Percentiles rank a stretch among this genome's conserved stretches.
phyloP scores from a whole-genome alignment of 805 yeast genomes.

The Scheffersomyces stipitis region DNA sequence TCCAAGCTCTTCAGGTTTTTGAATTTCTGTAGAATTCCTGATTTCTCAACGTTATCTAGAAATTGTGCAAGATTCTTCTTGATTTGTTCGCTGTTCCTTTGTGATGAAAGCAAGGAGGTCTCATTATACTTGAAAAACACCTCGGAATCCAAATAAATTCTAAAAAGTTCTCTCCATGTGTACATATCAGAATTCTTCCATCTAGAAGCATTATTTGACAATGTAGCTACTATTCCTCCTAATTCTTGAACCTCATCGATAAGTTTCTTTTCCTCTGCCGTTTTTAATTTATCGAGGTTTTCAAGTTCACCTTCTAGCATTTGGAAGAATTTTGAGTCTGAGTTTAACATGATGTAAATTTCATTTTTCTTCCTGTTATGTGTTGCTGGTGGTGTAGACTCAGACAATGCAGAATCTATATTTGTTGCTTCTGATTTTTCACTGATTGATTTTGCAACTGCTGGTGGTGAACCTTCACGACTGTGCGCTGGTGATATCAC shows the following conservation, averaged over 20 bases:
- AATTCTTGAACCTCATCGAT: conserved; percentile 42
- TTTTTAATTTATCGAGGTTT: conserved; percentile 44
- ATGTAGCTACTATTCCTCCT: conserved; percentile 36
- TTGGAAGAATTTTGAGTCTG: conserved; percentile 61
- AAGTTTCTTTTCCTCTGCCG: conserved; percentile 43
- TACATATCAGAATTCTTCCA: conserved; percentile 51
- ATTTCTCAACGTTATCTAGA: conserved; percentile 36
- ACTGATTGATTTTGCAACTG: background rate
- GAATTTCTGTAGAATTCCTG: conserved; percentile 40
- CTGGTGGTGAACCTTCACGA: conserved; percentile 7
- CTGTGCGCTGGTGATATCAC: conserved; percentile 27
- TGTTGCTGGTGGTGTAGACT: conserved; percentile 2
- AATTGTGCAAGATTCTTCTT: conserved; percentile 44
- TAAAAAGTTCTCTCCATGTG: conserved; percentile 69
- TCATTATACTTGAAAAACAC: conserved; percentile 59
- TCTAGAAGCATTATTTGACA: conserved; percentile 35
- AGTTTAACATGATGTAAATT: conserved; percentile 45
- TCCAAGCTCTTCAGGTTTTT: conserved; percentile 43
- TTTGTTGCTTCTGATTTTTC: conserved; percentile 1
- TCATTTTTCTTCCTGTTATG: conserved; percentile 23
- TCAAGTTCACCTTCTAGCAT: conserved; percentile 56
- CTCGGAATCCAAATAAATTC: conserved; percentile 62
- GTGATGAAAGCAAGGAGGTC: conserved; percentile 36
- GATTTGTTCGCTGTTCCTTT: conserved; percentile 46
- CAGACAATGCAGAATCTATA: conserved; percentile 5